A percentile compares a stretch with the other conserved stretches of the same genome.
Evolutionary conservation across 345 rosid species (phyloP).

Genomic region (Isatis tinctoria): DNA sequence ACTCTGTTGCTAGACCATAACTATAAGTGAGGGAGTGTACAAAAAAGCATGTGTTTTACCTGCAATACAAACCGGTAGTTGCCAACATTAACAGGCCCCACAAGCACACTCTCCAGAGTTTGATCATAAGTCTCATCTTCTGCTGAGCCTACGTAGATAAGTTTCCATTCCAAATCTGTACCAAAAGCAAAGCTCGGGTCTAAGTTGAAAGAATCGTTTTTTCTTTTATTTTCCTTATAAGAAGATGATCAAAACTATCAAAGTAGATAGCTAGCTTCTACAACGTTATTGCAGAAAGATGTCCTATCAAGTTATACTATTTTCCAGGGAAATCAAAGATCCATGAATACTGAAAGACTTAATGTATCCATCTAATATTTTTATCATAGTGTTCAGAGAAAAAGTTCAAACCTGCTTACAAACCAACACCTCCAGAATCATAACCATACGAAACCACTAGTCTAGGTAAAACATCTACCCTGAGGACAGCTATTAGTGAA

Average conservation of each 20-base stretch:
- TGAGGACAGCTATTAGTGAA: not conserved
- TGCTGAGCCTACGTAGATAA: conserved; percentile 93
- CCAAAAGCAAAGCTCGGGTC: not conserved
- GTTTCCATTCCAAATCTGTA: conserved; percentile 95
- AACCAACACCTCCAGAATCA: not conserved
- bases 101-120: conserved; percentile 78
- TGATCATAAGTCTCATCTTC: conserved; percentile 95
- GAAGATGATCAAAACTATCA: not conserved
- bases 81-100: conserved; percentile 91
- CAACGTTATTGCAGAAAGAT: not conserved
- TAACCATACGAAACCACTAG: not conserved
- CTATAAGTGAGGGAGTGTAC: not conserved
- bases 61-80: conserved; percentile 86
- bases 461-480: not conserved
- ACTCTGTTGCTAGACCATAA: not conserved
- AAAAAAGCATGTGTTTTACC: conserved; percentile 29
- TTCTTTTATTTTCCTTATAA: not conserved
- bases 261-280: not conserved
- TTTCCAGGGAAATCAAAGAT: not conserved
- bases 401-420: not conserved
- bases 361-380: not conserved
- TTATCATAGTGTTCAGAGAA: not conserved
- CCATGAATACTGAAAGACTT: not conserved
- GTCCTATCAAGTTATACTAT: not conserved
- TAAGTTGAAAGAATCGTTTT: not conserved